A percentile compares a stretch with the other conserved stretches of the same genome.
Conservation (phyloP, 2,329 filamentous ascomycete species). For the Xylaria multiplex region DNA sequence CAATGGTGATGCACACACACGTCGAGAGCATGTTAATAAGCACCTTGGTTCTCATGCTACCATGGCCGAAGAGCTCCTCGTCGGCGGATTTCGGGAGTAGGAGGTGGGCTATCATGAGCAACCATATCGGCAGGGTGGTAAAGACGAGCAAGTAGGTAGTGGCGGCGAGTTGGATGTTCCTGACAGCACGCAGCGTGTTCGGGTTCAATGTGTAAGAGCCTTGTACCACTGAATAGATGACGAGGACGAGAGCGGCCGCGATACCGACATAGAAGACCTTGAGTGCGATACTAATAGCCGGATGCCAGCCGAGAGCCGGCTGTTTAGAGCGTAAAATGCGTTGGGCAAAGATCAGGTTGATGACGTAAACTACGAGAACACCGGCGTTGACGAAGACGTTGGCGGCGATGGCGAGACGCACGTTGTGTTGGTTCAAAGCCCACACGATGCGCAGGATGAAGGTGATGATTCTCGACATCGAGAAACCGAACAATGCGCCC, state of each 20-base stretch:
- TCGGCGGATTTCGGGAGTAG: constrained; percentile 44
- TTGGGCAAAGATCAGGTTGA: constrained; percentile 54
- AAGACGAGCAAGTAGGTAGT: constrained; percentile 46
- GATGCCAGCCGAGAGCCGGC: constrained; percentile 51
- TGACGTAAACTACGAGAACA: constrained; percentile 50
- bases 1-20: constrained; percentile 40
- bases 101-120: constrained; percentile 43
- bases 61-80: constrained; percentile 49
- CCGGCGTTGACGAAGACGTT: constrained; percentile 53
- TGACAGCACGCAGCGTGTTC: constrained; percentile 35
- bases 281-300: constrained; percentile 42
- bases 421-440: constrained; percentile 45
- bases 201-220: constrained; percentile 46
- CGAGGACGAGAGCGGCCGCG: constrained; percentile 46
- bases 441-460: constrained; percentile 52
- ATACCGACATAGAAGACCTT: constrained; percentile 46
- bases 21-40: constrained; percentile 43
- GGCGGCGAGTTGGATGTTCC: constrained; percentile 46
- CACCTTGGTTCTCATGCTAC: constrained; percentile 46
- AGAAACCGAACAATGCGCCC: constrained; percentile 52
- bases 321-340: constrained; percentile 53
- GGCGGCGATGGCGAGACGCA: constrained; percentile 50
- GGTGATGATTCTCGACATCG: constrained; percentile 50
- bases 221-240: constrained; percentile 48
- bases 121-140: constrained; percentile 44